These are phyloP conservation scores for Eutypa lata DNA, from an alignment of 2,329 filamentous ascomycete genomes.

Conservation along the genomic window DNA sequence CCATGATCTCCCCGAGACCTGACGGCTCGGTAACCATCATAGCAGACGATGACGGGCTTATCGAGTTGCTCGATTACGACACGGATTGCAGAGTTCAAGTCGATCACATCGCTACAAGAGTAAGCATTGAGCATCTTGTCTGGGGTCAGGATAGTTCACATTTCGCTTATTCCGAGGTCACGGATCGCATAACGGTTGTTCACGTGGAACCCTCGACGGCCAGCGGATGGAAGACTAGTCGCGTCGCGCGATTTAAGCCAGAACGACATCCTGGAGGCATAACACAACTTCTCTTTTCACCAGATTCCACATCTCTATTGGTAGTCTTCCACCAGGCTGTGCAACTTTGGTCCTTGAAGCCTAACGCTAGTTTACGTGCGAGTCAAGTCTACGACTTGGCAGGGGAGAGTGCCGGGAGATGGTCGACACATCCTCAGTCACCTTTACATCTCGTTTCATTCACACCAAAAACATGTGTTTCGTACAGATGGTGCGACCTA, in stretches of 20 bases:
- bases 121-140: constrained; percentile 1
- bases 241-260: background rate
- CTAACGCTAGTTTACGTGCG: background rate
- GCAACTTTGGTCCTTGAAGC: background rate
- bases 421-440: background rate
- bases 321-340: background rate
- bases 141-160: background rate
- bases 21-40: background rate
- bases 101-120: background rate
- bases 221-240: background rate
- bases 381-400: background rate
- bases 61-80: constrained; percentile 1
- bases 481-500: background rate
- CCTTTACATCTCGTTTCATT: background rate
- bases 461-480: background rate
- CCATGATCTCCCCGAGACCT: background rate
- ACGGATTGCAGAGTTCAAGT: background rate
- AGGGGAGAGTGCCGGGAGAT: background rate
- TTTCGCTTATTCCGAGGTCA: constrained; percentile 2
- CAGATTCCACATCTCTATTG: background rate
- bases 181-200: background rate
- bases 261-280: background rate
- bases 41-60: constrained; percentile 1
- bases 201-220: background rate
- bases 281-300: background rate